Evolutionary conservation across 2,329 filamentous ascomycete species (phyloP).

Genomic region (Magnaporthiopsis incrustans): DNA sequence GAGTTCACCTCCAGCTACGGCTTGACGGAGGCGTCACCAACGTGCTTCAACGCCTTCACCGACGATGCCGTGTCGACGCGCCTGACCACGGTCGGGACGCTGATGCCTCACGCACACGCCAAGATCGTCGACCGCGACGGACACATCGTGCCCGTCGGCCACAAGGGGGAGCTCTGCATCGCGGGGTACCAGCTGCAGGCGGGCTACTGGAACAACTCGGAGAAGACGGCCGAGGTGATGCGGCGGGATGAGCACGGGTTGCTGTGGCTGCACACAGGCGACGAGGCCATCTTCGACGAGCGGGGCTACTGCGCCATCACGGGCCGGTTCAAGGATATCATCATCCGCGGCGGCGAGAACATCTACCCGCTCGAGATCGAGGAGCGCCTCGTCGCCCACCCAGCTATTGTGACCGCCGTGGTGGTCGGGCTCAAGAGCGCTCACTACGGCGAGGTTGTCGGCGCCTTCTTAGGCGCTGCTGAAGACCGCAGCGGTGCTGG

Average conservation of each 20-base stretch:
- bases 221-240: constrained; percentile 61
- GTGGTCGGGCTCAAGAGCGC: constrained; percentile 62
- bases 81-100: constrained; percentile 64
- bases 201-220: constrained; percentile 61
- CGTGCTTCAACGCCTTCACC: constrained; percentile 73
- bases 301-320: constrained; percentile 66
- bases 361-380: constrained; percentile 70
- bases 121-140: constrained; percentile 69
- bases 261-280: constrained; percentile 60
- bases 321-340: constrained; percentile 71
- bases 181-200: constrained; percentile 68
- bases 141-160: constrained; percentile 57
- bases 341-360: constrained; percentile 69
- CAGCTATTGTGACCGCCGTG: constrained; percentile 53
- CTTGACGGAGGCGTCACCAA: constrained; percentile 71
- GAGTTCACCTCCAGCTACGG: constrained; percentile 66
- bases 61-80: constrained; percentile 60
- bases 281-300: constrained; percentile 61
- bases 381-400: constrained; percentile 59
- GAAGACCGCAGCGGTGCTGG: constrained; percentile 15
- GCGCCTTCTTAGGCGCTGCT: constrained; percentile 47
- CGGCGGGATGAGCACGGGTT: constrained; percentile 42
- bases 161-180: constrained; percentile 67
- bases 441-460: constrained; percentile 68
- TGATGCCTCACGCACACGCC: constrained; percentile 67